phyloP scores from a whole-genome alignment of 2,329 filamentous ascomycete species.

The Pezicula neosporulosa region DNA sequence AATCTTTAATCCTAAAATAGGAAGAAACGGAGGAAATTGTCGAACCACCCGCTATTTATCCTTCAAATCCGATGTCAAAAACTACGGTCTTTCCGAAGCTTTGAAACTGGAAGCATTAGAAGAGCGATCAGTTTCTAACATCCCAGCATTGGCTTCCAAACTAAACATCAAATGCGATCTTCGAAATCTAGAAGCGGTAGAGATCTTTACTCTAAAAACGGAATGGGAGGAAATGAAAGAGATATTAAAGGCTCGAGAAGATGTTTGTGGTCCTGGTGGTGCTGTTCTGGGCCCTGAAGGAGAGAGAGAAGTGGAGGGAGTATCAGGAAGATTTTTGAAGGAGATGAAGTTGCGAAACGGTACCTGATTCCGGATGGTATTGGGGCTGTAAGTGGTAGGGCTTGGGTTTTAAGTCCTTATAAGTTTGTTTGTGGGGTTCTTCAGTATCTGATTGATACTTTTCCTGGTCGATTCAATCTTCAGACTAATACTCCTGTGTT shows the following conservation, averaged over 20 bases:
- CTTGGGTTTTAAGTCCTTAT: constrained; percentile 13
- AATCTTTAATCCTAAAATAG: constrained; percentile 6
- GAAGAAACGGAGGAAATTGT: constrained; percentile 29
- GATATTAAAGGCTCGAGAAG: too few species aligned
- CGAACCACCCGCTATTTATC: constrained; percentile 18
- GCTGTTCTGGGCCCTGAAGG: neutral
- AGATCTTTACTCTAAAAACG: too few species aligned
- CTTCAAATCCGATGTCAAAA: constrained; percentile 10
- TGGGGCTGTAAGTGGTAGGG: neutral
- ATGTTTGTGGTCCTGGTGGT: too few species aligned
- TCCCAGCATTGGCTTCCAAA: neutral
- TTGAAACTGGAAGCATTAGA: constrained; percentile 4
- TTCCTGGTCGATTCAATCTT: constrained; percentile 1
- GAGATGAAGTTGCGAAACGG: neutral
- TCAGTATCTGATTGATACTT: neutral
- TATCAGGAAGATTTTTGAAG: neutral
- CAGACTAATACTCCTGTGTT: constrained; percentile 11
- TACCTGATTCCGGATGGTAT: neutral
- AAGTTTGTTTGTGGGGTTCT: constrained; percentile 1
- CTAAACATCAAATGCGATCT: neutral
- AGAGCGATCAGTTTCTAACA: constrained; percentile 3
- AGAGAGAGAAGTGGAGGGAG: neutral
- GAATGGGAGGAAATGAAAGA: too few species aligned
- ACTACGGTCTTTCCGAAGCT: constrained; percentile 1
- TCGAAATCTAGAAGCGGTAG: too few species aligned